These are phyloP conservation scores for Colletotrichum siamense DNA, from an alignment of 2,329 filamentous ascomycete genomes.

Conservation along the genomic window DNA sequence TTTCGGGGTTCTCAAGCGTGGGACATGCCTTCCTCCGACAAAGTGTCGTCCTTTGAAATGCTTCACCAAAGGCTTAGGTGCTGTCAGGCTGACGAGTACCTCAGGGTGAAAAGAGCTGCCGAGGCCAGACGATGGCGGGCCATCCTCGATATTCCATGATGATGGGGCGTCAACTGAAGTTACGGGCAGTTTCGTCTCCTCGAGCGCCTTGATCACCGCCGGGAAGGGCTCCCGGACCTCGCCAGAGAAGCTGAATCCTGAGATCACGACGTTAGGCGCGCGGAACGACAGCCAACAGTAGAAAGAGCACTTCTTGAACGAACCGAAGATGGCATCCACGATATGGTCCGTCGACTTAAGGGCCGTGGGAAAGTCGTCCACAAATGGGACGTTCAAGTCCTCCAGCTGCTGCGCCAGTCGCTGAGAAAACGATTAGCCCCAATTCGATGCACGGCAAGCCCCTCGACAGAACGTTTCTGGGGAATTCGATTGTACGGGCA, in stretches of 20 bases:
- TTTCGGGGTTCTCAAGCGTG: background rate
- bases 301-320: constrained; percentile 23
- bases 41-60: constrained; percentile 90
- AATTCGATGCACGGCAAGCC: background rate
- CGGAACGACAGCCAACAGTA: background rate
- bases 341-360: constrained; percentile 77
- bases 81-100: constrained; percentile 86
- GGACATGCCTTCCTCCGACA: constrained; percentile 77
- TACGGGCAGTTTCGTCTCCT: constrained; percentile 76
- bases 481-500: background rate
- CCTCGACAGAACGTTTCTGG: background rate
- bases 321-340: constrained; percentile 92
- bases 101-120: constrained; percentile 83
- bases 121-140: constrained; percentile 78
- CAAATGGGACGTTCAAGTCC: constrained; percentile 83
- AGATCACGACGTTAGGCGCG: constrained; percentile 12
- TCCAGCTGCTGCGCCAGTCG: constrained; percentile 85
- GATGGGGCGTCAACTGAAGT: constrained; percentile 92
- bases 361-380: constrained; percentile 75
- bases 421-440: constrained; percentile 49
- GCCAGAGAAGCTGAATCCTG: constrained; percentile 90
- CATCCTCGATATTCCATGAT: constrained; percentile 90
- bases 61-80: constrained; percentile 88
- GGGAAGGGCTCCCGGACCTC: constrained; percentile 93
- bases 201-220: constrained; percentile 77